Evolutionary conservation across 2,329 filamentous ascomycete genomes (phyloP), one percentile per base, ranked within the genome.

Genomic region (Neonectria faginata): DNA sequence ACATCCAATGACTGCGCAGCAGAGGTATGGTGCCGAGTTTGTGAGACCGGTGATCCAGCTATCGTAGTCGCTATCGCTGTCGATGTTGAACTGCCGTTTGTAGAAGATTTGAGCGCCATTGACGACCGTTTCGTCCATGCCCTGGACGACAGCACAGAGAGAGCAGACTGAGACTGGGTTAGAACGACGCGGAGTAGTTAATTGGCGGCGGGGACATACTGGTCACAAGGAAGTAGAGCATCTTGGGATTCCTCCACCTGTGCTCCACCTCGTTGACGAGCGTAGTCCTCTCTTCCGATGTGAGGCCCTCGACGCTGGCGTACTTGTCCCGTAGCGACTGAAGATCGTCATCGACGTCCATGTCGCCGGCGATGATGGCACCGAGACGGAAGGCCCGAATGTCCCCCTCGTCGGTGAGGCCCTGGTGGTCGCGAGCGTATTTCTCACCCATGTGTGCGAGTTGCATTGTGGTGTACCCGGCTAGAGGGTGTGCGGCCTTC

Each of bases 21-120:
- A 88, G 22, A 92, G 83, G 68, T 90, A 90, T 0, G 87, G 87
- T 0, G 85, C 85, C 48, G 79, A 83, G 73, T 92, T 92, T 41
- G 86, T 80, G 7, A 91, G 82, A 14, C 88, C 90, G 3, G 86
- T 75, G 2, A 91, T 79, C 89, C 89, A 89, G 55, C 79, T 82
- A 66, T 82, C 80, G 59, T 78, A 72, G 55, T 84, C 79, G 39
- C 83, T 83, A 42, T 85, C 75, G 27, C 84, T 80, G 53, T 78
- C 82, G 58, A 92, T 91, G 20, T 85, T 86, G 64, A 92, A 91
- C 63, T 88, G 82, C 2, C 75, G 69, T 63, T 85, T 84, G 75
- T 90, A 92, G 76, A 91, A 91, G 25, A 87, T 82, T 68, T 92
- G 89, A 77, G 88, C 88, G 41, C 86, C 86, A 69, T 88, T 88